Base-by-base conservation (phyloP, 108 stramenopile species). In the Epithemia pelagica region DNA sequence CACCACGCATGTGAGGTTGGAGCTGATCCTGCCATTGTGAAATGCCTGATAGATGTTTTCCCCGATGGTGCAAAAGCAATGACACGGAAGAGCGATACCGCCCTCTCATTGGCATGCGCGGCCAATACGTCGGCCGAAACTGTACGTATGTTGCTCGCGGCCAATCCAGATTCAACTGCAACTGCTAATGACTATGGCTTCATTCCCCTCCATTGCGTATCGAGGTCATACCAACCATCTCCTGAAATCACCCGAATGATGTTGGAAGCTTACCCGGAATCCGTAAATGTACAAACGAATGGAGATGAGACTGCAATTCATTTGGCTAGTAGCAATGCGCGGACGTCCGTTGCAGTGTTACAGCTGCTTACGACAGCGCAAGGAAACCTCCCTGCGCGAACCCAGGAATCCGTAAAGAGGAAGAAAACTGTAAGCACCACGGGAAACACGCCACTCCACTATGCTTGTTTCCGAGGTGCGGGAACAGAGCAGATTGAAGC, bases 141-240 rank as follows among this genome's bases (percentile, higher is more conserved):
- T 30, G 76, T 84, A 10, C 52, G 33, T 51, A 25, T 76, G 37
- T 46, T 84, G 32, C 59, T 84, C 21, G 54, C 64, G 33, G 67
- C 79, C 54, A 73, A 75, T 55, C 59, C 77, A 10, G 51, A 31
- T n/a, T 79, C 77, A 22, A 46, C 75, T 28, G 55, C 61, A 26
- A 53, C 65, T 46, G 62, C 31, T 10, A 82, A 82, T 60, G 70
- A 76, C 28, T 82, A 82, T 68, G 82, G 82, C 2, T 82, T 72
- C 71, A 66, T 71, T 19, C 82, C 82, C 25, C 33, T 82, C 10
- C 82, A 82, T 60, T 82, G 82, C 51, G 77, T 71, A 20, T 82
- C 77, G 52, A 60, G 82, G 33, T 68, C 74, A n/a, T 72, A 76
- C 54, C 75, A 78, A 52, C 77, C 82, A 20, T 61, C 65, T 7